Percentiles rank a stretch among this genome's conserved stretches.
phyloP scores from a whole-genome alignment of 345 rosid species.

The Camelina hispida region DNA sequence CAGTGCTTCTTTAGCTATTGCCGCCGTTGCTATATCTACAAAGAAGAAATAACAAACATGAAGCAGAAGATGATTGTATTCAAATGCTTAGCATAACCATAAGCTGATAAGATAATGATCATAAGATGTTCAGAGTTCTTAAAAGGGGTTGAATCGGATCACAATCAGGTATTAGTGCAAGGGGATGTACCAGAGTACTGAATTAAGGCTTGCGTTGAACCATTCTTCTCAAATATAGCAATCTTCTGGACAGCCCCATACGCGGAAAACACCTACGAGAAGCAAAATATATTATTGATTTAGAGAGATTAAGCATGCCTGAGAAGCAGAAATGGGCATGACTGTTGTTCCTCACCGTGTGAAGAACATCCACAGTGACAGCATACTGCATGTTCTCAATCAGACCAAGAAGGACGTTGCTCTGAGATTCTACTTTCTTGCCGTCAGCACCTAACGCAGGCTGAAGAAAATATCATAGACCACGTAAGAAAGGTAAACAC shows the following conservation, averaged over 20 bases:
- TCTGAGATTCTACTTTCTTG: conserved; percentile 84
- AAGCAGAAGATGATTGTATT: conserved; percentile 9
- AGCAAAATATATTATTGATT: neutral
- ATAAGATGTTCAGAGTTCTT: neutral
- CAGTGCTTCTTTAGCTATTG: conserved; percentile 84
- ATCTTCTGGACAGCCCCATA: conserved; percentile 93
- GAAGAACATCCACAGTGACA: conserved; percentile 89
- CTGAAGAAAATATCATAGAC: conserved; percentile 46
- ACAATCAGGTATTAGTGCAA: neutral
- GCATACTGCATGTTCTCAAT: conserved; percentile 99
- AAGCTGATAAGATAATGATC: neutral
- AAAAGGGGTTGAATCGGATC: conserved; percentile 2
- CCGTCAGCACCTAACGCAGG: conserved; percentile 88
- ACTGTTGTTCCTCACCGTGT: conserved; percentile 61
- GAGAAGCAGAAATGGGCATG: conserved; percentile 21
- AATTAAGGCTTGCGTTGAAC: conserved; percentile 91
- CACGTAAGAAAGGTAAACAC: conserved; percentile 5
- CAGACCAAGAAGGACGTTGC: conserved; percentile 92
- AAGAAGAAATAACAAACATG: conserved; percentile 10
- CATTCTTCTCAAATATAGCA: conserved; percentile 95
- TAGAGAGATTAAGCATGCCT: conserved; percentile 4
- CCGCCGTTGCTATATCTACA: conserved; percentile 82
- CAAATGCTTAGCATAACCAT: conserved; percentile 16
- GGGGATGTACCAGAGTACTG: conserved; percentile 75
- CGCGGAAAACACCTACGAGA: conserved; percentile 77